Evolutionary conservation across 2,329 filamentous ascomycete species (phyloP).

Genomic region (Xylariaceae sp.): DNA sequence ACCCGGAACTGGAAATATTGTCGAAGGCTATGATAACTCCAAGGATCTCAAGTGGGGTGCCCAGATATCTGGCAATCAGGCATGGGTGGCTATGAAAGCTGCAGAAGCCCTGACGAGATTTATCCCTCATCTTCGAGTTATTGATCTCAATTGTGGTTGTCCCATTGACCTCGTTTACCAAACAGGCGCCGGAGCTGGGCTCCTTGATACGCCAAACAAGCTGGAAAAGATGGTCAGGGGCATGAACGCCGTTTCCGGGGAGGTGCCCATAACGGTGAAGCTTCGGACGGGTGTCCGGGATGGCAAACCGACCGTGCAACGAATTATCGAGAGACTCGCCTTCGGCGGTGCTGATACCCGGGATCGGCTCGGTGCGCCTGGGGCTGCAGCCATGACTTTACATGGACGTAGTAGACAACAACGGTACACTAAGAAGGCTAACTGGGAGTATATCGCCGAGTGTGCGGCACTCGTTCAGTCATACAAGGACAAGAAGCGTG

Average conservation of each 20-base stretch:
- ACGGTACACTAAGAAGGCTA: slow-evolving; percentile 84
- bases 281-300: slow-evolving; percentile 87
- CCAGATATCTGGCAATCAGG: slow-evolving; percentile 88
- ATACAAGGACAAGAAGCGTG: slow-evolving; percentile 64
- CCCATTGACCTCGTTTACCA: slow-evolving; percentile 93
- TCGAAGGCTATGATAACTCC: slow-evolving; percentile 73
- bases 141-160: slow-evolving; percentile 95
- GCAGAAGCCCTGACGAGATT: slow-evolving; percentile 73
- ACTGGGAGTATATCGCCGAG: slow-evolving; percentile 92
- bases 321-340: slow-evolving; percentile 75
- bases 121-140: slow-evolving; percentile 77
- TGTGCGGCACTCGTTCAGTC: slow-evolving; percentile 78
- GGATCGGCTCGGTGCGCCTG: slow-evolving; percentile 65
- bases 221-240: slow-evolving; percentile 91
- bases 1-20: slow-evolving; percentile 46
- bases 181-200: slow-evolving; percentile 79
- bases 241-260: slow-evolving; percentile 89
- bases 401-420: slow-evolving; percentile 93
- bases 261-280: slow-evolving; percentile 90
- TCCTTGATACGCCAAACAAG: slow-evolving; percentile 83
- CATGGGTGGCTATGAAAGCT: slow-evolving; percentile 83
- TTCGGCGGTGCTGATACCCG: slow-evolving; percentile 71
- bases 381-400: slow-evolving; percentile 90
- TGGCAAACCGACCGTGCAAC: slow-evolving; percentile 69
- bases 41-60: slow-evolving; percentile 84